phyloP scores from a whole-genome alignment of 768 basidiomycete species.

The Pisolithus orientalis region DNA sequence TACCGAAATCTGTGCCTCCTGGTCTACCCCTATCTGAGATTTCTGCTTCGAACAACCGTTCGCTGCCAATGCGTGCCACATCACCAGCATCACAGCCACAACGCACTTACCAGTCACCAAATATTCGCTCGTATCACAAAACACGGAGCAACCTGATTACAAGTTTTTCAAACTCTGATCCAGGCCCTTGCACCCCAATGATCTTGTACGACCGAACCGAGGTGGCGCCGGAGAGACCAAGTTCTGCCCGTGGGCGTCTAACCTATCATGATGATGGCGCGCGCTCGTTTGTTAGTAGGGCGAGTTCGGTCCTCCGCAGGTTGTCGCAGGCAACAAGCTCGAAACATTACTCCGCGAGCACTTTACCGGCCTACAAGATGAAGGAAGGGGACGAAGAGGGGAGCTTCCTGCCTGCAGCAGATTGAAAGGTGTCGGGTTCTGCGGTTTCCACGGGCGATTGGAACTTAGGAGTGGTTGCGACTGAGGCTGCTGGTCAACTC shows the following conservation, averaged over 20 bases:
- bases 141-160: constrained; percentile 22
- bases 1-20: constrained; percentile 12
- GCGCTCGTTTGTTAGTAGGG: constrained; percentile 21
- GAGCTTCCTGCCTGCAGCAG: neutral
- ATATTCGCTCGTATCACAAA: neutral
- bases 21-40: constrained; percentile 17
- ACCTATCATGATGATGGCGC: constrained; percentile 5
- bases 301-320: constrained; percentile 21
- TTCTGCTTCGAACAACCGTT: constrained; percentile 8
- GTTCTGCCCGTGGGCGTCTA: constrained; percentile 19
- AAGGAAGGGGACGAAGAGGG: constrained; percentile 5
- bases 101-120: neutral
- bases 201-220: neutral
- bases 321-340: constrained; percentile 16
- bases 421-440: neutral
- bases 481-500: neutral
- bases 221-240: constrained; percentile 8
- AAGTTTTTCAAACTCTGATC: constrained; percentile 12
- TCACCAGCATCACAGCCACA: neutral
- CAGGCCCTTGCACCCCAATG: neutral
- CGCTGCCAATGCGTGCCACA: neutral
- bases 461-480: neutral
- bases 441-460: neutral
- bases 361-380: constrained; percentile 3
- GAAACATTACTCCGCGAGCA: constrained; percentile 4